Evolutionary conservation across 768 basidiomycete species (phyloP).

Genomic region (Infundibulicybe gibba): DNA sequence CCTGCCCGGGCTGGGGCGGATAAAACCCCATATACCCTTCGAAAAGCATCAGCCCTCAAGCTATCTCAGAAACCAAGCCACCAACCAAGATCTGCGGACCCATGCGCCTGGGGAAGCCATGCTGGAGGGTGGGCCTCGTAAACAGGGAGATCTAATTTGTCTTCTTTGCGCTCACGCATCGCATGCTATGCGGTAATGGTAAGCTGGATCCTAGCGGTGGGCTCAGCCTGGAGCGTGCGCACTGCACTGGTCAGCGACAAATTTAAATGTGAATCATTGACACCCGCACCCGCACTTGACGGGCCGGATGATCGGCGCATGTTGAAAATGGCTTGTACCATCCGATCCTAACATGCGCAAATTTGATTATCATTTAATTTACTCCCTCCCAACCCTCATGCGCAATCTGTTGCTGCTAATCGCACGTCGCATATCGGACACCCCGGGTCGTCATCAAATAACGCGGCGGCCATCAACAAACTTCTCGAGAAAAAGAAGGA

Average conservation of each 20-base stretch:
- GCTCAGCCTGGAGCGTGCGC: too few relatives aligned
- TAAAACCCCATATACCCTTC: slow-evolving; percentile 74
- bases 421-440: slow-evolving; percentile 46
- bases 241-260: too few relatives aligned
- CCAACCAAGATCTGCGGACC: slow-evolving; percentile 66
- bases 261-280: too few relatives aligned
- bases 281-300: too few relatives aligned
- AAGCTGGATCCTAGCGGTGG: too few relatives aligned
- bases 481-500: slow-evolving; percentile 81
- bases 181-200: too few relatives aligned
- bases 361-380: too few relatives aligned
- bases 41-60: background rate
- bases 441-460: slow-evolving; percentile 32
- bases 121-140: slow-evolving; percentile 67
- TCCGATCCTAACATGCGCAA: too few relatives aligned
- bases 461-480: slow-evolving; percentile 48
- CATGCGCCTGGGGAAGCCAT: slow-evolving; percentile 71
- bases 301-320: too few relatives aligned
- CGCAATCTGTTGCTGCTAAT: slow-evolving; percentile 50
- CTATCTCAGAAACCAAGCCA: background rate
- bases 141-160: slow-evolving; percentile 34
- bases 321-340: too few relatives aligned
- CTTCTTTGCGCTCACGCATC: slow-evolving; percentile 35
- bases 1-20: slow-evolving; percentile 71
- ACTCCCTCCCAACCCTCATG: slow-evolving; percentile 38